These are phyloP conservation scores for Triangularia setosa DNA, from an alignment of 2,329 filamentous ascomycete genomes.

Conservation along the genomic window DNA sequence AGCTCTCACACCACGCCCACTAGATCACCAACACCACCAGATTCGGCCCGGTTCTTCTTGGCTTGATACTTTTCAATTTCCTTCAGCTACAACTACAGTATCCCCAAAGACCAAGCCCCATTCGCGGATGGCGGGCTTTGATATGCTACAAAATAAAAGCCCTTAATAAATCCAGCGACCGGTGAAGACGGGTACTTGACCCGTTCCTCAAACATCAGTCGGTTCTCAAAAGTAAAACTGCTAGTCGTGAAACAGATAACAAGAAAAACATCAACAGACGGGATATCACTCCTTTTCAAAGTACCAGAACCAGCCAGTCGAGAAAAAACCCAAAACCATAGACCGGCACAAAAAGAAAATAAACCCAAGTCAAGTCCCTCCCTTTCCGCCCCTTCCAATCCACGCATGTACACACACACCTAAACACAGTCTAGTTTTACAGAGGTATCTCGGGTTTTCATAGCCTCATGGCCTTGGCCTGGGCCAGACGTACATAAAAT, in stretches of 20 bases:
- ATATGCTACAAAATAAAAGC: neutral
- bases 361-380: neutral
- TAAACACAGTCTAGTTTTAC: constrained; percentile 8
- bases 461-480: constrained; percentile 19
- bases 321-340: constrained; percentile 9
- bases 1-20: neutral
- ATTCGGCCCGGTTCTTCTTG: neutral
- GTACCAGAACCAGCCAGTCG: constrained; percentile 2
- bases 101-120: neutral
- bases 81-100: neutral
- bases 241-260: neutral
- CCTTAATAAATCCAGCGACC: neutral
- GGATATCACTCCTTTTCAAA: constrained; percentile 7
- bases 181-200: neutral
- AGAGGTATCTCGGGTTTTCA: constrained; percentile 30
- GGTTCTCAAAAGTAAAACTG: neutral
- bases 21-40: neutral
- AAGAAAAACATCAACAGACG: constrained; percentile 1
- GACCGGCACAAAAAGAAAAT: constrained; percentile 11
- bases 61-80: neutral
- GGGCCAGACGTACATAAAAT: constrained; percentile 1
- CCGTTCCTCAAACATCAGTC: neutral
- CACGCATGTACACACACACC: constrained; percentile 3
- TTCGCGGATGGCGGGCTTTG: neutral
- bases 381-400: neutral